Percentiles rank a stretch among this genome's conserved stretches.
These are phyloP conservation scores for Geotrichum restrictum DNA, from an alignment of 1,139 yeast genomes.

Conservation along the genomic window DNA sequence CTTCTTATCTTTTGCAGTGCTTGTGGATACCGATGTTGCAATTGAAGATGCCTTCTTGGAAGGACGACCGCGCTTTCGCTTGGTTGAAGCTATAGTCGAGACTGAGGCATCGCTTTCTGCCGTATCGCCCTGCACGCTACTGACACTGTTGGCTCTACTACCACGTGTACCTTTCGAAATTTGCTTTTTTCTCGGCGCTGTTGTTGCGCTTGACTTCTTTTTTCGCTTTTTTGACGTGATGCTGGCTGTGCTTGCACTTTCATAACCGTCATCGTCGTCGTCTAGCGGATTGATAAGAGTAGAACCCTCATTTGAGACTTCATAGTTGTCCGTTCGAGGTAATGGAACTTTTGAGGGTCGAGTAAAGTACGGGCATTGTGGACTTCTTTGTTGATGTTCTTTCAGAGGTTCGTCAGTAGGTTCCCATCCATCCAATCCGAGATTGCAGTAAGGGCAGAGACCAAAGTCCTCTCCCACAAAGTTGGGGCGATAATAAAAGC, in stretches of 20 bases:
- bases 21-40: neutral
- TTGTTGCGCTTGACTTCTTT: neutral
- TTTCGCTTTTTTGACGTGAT: constrained; percentile 7
- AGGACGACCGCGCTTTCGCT: constrained; percentile 3
- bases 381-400: constrained; percentile 42
- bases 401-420: constrained; percentile 56
- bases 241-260: constrained; percentile 8
- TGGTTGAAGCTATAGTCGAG: neutral
- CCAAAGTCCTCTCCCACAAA: constrained; percentile 58
- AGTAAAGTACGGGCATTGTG: constrained; percentile 50
- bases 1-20: neutral
- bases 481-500: constrained; percentile 69
- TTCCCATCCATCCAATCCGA: constrained; percentile 71
- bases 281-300: neutral
- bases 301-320: neutral
- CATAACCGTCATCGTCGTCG: constrained; percentile 7
- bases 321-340: neutral
- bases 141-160: constrained; percentile 3
- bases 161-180: neutral
- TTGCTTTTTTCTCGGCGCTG: neutral
- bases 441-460: constrained; percentile 66
- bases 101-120: constrained; percentile 7
- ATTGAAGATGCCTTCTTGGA: neutral
- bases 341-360: constrained; percentile 6
- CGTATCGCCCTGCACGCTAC: constrained; percentile 3